Evolutionary conservation across 495 filamentous ascomycete species (phyloP).

Genomic region (Chaetomium fimeti): DNA sequence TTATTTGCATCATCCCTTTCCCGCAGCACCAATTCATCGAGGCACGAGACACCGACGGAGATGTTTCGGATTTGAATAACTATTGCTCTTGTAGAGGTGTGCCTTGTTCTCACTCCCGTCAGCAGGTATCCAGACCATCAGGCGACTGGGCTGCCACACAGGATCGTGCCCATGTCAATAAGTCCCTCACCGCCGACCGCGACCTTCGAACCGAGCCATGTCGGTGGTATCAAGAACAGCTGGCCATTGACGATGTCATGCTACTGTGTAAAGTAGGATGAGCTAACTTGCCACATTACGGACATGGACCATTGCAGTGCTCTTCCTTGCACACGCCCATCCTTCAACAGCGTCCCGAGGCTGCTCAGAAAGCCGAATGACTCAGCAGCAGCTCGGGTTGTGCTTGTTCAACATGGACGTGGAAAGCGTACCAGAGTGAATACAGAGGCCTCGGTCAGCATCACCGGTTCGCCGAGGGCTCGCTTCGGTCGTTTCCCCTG

Average conservation of each 20-base stretch:
- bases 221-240: background rate
- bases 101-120: too few species aligned
- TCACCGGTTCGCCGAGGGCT: background rate
- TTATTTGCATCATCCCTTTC: background rate
- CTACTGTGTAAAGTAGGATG: background rate
- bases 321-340: conserved; percentile 1
- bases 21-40: background rate
- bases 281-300: background rate
- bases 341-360: background rate
- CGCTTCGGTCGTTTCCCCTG: background rate
- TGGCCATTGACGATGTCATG: background rate
- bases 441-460: background rate
- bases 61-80: conserved; percentile 14
- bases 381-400: background rate
- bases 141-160: background rate
- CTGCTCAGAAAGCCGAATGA: background rate
- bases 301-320: too few species aligned
- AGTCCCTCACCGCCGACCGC: background rate
- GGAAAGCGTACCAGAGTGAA: background rate
- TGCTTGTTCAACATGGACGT: background rate
- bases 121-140: background rate
- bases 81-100: background rate
- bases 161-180: background rate
- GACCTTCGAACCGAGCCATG: background rate
- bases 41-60: background rate